Evolutionary conservation across 2,329 filamentous ascomycete genomes (phyloP), one percentile per base, ranked within the genome.

Genomic region (Ceratocystiopsis minuta): DNA sequence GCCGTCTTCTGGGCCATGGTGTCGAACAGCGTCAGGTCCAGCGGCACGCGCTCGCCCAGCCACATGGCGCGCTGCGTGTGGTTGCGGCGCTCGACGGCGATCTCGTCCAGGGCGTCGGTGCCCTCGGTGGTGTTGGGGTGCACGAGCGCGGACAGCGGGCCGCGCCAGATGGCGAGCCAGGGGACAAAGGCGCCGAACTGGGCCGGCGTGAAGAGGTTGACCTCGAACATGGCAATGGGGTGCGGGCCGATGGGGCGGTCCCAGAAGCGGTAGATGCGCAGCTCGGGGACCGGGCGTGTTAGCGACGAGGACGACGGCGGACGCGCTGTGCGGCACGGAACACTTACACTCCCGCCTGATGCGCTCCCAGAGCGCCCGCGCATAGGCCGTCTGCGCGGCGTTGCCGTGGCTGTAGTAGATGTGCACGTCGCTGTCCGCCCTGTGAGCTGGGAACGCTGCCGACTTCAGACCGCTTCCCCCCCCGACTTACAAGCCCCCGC

Each of bases 141-240:
- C 1, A 94, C 58, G 16, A 95, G 62, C 4, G 65, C 85, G 38
- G 80, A 86, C 46, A 94, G 58, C 3, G 83, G 82, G 0, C 86
- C 86, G 6, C 86, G 69, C 59, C 87, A 78, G 44, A 94, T 73
- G 28, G 83, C 71, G 28, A 94, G 62, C 86, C 86, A 94, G 0
- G 83, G 70, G 34, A 95, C 63, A 52, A 94, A 92, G 0, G 87
- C 86, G 0, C 86, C 86, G 53, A 94, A 94, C 57, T 94, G 82
- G 3, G 75, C 77, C 0, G 86, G 87, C 0, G 78, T 85, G 57
- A 88, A 84, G 16, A 94, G 37, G 51, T 92, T 92, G 37, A 94
- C 84, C 60, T 95, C 87, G 52, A 94, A 94, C 85, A 93, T 94
- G 41, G 77, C 80, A 1, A 85, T 59, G 0, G 80, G 78, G 56